Percentiles rank a stretch among this genome's conserved stretches.
Conservation (phyloP, 2,329 filamentous ascomycete genomes). For the Penicillium griseofulvum region DNA sequence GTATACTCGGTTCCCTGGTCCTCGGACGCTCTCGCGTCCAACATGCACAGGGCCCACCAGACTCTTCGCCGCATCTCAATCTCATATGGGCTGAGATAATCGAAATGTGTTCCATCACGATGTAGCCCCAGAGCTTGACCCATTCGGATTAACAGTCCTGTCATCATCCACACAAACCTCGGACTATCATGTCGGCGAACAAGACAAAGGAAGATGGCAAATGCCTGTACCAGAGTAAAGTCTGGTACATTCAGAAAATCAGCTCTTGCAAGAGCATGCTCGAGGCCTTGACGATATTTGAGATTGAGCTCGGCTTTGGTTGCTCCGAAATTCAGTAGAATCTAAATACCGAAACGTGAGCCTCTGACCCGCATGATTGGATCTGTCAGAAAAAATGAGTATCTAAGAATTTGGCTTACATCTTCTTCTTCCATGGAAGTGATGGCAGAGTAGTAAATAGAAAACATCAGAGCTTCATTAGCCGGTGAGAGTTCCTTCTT, state of each 20-base stretch:
- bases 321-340: slow-evolving; percentile 18
- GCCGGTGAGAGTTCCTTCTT: slow-evolving; percentile 38
- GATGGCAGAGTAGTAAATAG: slow-evolving; percentile 57
- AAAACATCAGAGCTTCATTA: slow-evolving; percentile 55
- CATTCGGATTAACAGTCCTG: slow-evolving; percentile 21
- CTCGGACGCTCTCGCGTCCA: slow-evolving; percentile 61
- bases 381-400: background rate
- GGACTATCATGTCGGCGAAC: slow-evolving; percentile 23
- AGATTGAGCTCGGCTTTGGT: slow-evolving; percentile 21
- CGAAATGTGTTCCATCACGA: slow-evolving; percentile 20
- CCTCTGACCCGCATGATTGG: background rate
- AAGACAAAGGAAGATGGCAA: slow-evolving; percentile 18
- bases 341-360: background rate
- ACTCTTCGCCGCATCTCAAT: slow-evolving; percentile 39
- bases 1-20: slow-evolving; percentile 63
- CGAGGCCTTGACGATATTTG: slow-evolving; percentile 17
- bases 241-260: slow-evolving; percentile 22
- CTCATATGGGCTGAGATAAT: slow-evolving; percentile 52
- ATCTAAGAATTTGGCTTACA: slow-evolving; percentile 35
- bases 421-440: slow-evolving; percentile 59
- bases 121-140: slow-evolving; percentile 20
- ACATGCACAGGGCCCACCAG: slow-evolving; percentile 44
- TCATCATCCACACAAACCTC: slow-evolving; percentile 26
- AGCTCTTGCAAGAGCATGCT: slow-evolving; percentile 21
- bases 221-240: slow-evolving; percentile 18